Evolutionary conservation across 2,329 filamentous ascomycete genomes (phyloP).

Genomic region (Aspergillus vadensis): DNA sequence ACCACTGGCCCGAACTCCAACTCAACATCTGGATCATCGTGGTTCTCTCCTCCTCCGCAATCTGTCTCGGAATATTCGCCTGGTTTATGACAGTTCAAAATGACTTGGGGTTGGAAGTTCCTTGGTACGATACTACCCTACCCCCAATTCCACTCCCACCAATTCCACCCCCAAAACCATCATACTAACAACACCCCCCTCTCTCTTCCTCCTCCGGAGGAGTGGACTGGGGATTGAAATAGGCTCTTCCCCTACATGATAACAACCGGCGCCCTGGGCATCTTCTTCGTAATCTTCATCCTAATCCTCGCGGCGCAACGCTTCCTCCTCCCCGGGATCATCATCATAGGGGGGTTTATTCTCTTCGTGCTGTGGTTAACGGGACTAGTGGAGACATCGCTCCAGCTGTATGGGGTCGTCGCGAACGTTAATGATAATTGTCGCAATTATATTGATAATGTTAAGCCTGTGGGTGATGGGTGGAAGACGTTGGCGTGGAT

Average conservation of each 20-base stretch:
- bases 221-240: not conserved
- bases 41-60: constrained; percentile 60
- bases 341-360: constrained; percentile 63
- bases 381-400: constrained; percentile 63
- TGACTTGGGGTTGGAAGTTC: constrained; percentile 57
- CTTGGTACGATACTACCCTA: constrained; percentile 51
- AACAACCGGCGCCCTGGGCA: constrained; percentile 57
- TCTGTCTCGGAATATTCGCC: constrained; percentile 62
- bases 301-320: constrained; percentile 58
- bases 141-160: not conserved
- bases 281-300: constrained; percentile 62
- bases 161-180: not conserved
- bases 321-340: constrained; percentile 59
- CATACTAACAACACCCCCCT: constrained; percentile 2
- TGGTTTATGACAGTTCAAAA: constrained; percentile 62
- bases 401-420: constrained; percentile 61
- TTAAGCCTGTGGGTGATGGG: constrained; percentile 48
- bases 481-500: constrained; percentile 62
- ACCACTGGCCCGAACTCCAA: constrained; percentile 67
- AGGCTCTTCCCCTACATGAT: constrained; percentile 69
- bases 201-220: too few relatives aligned
- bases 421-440: constrained; percentile 62
- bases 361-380: constrained; percentile 64
- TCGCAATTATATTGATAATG: constrained; percentile 56
- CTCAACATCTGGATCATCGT: constrained; percentile 67